Conservation (phyloP, 164 flowering plant genomes). For the Tetrastigma voinierianum region DNA sequence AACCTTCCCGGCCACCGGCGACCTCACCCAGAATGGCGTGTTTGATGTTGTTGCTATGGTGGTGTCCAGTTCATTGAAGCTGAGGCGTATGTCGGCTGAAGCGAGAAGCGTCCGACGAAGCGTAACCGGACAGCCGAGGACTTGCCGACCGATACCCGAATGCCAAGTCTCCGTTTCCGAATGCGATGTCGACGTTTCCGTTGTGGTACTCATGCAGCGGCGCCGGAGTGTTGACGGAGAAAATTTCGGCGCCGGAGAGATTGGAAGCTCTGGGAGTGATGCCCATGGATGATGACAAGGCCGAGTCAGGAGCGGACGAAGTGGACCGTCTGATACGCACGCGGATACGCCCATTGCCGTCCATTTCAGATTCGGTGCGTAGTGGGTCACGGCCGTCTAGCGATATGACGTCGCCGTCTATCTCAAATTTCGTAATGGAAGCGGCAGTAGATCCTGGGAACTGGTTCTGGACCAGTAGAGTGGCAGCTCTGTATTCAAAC, state of each 20-base stretch:
- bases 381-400: constrained; percentile 60
- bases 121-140: constrained; percentile 55
- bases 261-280: constrained; percentile 55
- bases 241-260: constrained; percentile 58
- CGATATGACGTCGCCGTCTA: constrained; percentile 58
- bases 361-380: constrained; percentile 48
- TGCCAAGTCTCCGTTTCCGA: constrained; percentile 25
- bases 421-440: constrained; percentile 44
- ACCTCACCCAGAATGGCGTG: constrained; percentile 44
- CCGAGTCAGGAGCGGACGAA: constrained; percentile 42
- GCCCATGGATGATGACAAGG: constrained; percentile 36
- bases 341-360: constrained; percentile 43
- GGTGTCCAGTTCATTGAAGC: constrained; percentile 50
- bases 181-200: constrained; percentile 19
- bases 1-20: constrained; percentile 43
- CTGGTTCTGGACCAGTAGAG: constrained; percentile 33
- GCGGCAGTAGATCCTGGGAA: constrained; percentile 50
- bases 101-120: constrained; percentile 64
- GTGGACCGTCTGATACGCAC: constrained; percentile 59
- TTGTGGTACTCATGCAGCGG: constrained; percentile 15
- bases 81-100: constrained; percentile 61
- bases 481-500: constrained; percentile 56
- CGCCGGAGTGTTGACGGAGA: constrained; percentile 47
- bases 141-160: constrained; percentile 43
- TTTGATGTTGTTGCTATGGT: constrained; percentile 22